Base-by-base conservation (phyloP, 1,284 basidiomycete species). In the Naganishia sp. region DNA sequence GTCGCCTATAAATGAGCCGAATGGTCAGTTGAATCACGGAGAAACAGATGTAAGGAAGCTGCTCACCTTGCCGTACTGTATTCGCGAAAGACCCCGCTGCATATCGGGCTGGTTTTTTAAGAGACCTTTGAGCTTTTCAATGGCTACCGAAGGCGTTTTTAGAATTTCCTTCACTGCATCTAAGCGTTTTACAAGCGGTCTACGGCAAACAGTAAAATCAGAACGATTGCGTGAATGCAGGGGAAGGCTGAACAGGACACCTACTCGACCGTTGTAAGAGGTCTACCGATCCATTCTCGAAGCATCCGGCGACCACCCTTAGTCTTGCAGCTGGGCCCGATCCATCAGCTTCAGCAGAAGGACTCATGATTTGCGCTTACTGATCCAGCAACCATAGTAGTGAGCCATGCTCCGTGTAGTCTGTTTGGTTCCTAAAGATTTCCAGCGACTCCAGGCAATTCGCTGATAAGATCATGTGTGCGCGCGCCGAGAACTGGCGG, bases 361-460 rank as follows among this genome's bases (percentile, higher is more conserved):
- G 64, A 44, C 69, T 43, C 13, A 18, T 28, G 11, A 25, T 15
- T 4, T 5, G 44, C 75, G 70, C 75, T 44, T 55, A 77, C 71
- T 86, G 86, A 80, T 98, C 90, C 55, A 99, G 81, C 3, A 95
- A 73, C 87, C 88, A 91, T 68, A 97, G 82, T 52, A 99, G 79
- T 46, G 90, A 91, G 0, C 94, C 95, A 60, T 82, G 84, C 25
- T 84, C 82, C 9, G 85, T 85, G 59, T 85, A 85, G 75, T 94
- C 88, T 0, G 92, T 93, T 72, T 92, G 88, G 72, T 96, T 96
- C 36, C 86, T 84, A 75, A 91, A 94, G n/a, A 96, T 87, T 77
- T 96, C 93, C 59, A 98, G 81, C 74, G 98, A 97, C 33, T 84
- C 83, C 16, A 98, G 80, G 0, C 95, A 96, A 74, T 92, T 94